Conservation (phyloP, 2,329 filamentous ascomycete genomes). For the Fusarium illudens region DNA sequence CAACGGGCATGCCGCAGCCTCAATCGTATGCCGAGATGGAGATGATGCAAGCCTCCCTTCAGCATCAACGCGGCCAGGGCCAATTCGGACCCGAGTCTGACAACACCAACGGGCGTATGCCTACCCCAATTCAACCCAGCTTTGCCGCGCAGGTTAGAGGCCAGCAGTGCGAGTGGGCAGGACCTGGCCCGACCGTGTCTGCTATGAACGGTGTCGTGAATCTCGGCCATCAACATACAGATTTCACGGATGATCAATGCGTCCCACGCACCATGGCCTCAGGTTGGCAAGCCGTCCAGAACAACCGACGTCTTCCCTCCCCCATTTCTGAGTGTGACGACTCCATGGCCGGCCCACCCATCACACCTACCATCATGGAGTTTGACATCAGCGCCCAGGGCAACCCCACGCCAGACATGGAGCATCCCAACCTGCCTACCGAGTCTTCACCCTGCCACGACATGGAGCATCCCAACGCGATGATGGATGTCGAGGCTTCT, state of each 20-base stretch:
- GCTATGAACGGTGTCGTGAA: conserved; percentile 49
- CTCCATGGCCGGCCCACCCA: conserved; percentile 50
- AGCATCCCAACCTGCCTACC: conserved; percentile 20
- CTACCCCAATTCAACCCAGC: conserved; percentile 67
- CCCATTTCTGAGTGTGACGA: conserved; percentile 68
- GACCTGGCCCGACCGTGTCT: conserved; percentile 46
- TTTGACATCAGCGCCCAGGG: conserved; percentile 47
- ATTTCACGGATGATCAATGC: conserved; percentile 52
- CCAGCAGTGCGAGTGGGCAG: conserved; percentile 56
- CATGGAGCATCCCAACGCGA: conserved; percentile 52
- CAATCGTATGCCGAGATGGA: conserved; percentile 57
- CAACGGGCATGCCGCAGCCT: conserved; percentile 24
- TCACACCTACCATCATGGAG: conserved; percentile 45
- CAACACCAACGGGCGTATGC: conserved; percentile 57
- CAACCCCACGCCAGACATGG: conserved; percentile 44
- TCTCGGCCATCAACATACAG: conserved; percentile 52
- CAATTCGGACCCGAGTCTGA: conserved; percentile 28
- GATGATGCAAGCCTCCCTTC: conserved; percentile 53
- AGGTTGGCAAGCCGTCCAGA: conserved; percentile 63
- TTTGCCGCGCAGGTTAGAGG: conserved; percentile 65
- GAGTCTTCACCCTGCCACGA: conserved; percentile 45
- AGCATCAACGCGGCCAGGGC: conserved; percentile 17
- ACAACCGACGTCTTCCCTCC: conserved; percentile 63
- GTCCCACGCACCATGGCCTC: conserved; percentile 60
- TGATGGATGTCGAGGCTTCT: conserved; percentile 49